Base-by-base conservation (phyloP, 257 asterid species). In the Phtheirospermum japonicum region DNA sequence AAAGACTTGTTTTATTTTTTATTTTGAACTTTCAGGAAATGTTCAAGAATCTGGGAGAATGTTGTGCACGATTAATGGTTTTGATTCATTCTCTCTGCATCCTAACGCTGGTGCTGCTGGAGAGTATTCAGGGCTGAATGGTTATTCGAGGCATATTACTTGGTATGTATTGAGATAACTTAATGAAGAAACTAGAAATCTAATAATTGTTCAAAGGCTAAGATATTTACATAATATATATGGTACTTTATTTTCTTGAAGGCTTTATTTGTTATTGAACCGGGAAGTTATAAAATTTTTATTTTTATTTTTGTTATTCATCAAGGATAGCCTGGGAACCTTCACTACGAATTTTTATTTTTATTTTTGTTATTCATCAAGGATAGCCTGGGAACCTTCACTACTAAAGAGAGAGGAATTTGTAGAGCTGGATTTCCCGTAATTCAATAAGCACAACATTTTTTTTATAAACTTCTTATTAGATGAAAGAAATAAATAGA, bases 61-160 rank as follows among this genome's bases (percentile, higher is more conserved):
- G 80, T 59, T 89, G 80, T 89, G 97, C 63, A 82, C 90, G 7
- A 84, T 89, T 60, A 89, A 94, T 34, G 97, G 97, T 59, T 89
- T 89, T 28, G 97, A 89, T 66, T 89, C 97, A 26, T 81, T 89
- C 82, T 89, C 97, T 28, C 79, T 89, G 82, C 97, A 86, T 79
- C 97, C 98, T 54, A 91, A 91, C 46, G 96, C 98, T 57, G 98
- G 98, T 68, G 98, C 98, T 54, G 82, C 98, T 39, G 98, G 98
- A 67, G 98, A 91, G 59, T 91, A 91, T 69, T 96, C 98, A 8
- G 98, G 98, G 50, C 67, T 91, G 74, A n/a, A 91, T 91, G 98
- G 98, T 91, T 63, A 91, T 91, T 57, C 95, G 95, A 30, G n/a
- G 96, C 96, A 65, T 91, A 91, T 81, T 96, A 91, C 79, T 9